A percentile compares a stretch with the other conserved stretches of the same genome.
Conservation (phyloP, 1,139 yeast genomes). For the Trichomonascaceae sp. region DNA sequence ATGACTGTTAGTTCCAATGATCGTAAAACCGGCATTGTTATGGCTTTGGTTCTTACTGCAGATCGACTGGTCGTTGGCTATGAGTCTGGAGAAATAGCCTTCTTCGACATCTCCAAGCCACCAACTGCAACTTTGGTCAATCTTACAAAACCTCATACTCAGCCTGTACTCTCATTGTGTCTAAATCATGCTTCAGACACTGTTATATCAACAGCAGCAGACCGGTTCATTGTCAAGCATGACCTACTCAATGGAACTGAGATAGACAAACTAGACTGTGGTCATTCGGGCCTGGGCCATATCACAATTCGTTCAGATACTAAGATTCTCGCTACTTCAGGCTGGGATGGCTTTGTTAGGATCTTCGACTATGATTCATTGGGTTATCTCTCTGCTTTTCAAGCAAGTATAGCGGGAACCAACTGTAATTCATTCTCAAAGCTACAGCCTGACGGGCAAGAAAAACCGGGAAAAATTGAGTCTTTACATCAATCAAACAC, state of each 20-base stretch:
- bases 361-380: constrained; percentile 23
- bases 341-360: constrained; percentile 38
- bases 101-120: constrained; percentile 17
- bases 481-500: neutral
- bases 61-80: constrained; percentile 32
- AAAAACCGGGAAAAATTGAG: too few relatives aligned
- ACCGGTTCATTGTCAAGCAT: constrained; percentile 27
- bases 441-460: too few relatives aligned
- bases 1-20: constrained; percentile 5
- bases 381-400: constrained; percentile 28
- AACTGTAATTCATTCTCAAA: constrained; percentile 22
- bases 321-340: constrained; percentile 30
- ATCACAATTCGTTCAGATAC: constrained; percentile 29
- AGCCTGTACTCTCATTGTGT: constrained; percentile 32
- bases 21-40: constrained; percentile 33
- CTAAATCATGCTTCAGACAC: constrained; percentile 14
- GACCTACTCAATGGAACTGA: constrained; percentile 12
- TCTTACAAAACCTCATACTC: constrained; percentile 27
- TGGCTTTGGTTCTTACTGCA: constrained; percentile 29
- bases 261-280: constrained; percentile 17
- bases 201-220: constrained; percentile 32
- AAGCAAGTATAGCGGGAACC: constrained; percentile 27
- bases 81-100: constrained; percentile 35
- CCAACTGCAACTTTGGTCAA: constrained; percentile 11
- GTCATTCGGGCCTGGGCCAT: constrained; percentile 29